Evolutionary conservation across 306 rosid genomes (phyloP).

Genomic region (Fagus sylvatica): DNA sequence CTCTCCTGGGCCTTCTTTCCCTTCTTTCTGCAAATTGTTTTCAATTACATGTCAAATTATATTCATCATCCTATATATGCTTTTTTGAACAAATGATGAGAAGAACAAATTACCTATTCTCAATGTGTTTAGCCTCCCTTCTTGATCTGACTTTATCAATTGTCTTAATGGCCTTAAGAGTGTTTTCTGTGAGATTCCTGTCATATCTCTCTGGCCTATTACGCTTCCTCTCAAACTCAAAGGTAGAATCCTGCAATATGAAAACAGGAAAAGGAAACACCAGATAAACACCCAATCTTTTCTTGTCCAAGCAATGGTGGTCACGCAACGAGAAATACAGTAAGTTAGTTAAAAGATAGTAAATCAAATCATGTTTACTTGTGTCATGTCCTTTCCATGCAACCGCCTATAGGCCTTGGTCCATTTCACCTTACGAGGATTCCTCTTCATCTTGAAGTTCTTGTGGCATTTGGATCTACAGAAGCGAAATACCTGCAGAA

Average conservation of each 20-base stretch:
- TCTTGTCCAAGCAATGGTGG: not conserved
- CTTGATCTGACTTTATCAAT: not conserved
- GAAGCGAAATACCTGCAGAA: constrained; percentile 72
- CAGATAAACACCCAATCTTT: not conserved
- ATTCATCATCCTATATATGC: not conserved
- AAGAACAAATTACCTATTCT: not conserved
- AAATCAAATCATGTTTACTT: constrained; percentile 38
- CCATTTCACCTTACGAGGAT: constrained; percentile 93
- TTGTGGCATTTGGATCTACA: constrained; percentile 95
- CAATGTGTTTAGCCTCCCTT: constrained; percentile 10
- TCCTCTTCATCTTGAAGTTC: constrained; percentile 96
- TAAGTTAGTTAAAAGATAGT: not conserved
- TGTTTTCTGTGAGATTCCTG: constrained; percentile 57
- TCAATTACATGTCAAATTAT: not conserved
- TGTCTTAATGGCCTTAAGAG: constrained; percentile 27
- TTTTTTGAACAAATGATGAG: not conserved
- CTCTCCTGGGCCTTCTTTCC: constrained; percentile 29
- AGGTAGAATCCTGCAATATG: constrained; percentile 65
- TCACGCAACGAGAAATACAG: not conserved
- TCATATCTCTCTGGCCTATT: constrained; percentile 87
- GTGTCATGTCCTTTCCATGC: constrained; percentile 94
- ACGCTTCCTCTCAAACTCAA: constrained; percentile 93
- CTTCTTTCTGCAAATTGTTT: constrained; percentile 32
- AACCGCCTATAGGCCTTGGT: constrained; percentile 78
- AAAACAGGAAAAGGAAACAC: not conserved